A percentile compares a stretch with the other conserved stretches of the same genome.
Evolutionary conservation across 108 stramenopile genomes (phyloP).

Genomic region (Heterococcus sp.): DNA sequence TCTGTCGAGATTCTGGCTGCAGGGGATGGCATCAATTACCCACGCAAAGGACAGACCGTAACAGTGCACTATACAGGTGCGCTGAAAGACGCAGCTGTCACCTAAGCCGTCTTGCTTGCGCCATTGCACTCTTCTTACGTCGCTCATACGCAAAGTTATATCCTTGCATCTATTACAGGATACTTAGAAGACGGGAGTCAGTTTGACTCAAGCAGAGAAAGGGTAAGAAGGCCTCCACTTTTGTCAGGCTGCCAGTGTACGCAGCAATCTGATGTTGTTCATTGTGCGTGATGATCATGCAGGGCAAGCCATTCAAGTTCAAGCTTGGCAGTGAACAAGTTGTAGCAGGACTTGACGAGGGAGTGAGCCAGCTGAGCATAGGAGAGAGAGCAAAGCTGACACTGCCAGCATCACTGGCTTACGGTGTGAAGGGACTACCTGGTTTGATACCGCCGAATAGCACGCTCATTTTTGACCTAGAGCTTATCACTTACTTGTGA

Average conservation of each 20-base stretch:
- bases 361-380: constrained; percentile 52
- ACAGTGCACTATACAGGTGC: constrained; percentile 96
- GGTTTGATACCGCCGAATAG: constrained; percentile 49
- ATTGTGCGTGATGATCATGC: no score
- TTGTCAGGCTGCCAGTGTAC: no score
- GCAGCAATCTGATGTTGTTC: no score
- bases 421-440: constrained; percentile 52
- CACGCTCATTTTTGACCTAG: constrained; percentile 49
- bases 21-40: constrained; percentile 69
- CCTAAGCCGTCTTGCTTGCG: no score
- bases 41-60: constrained; percentile 71
- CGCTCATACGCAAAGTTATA: no score
- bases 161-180: no score
- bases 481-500: constrained; percentile 42
- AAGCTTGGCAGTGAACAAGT: constrained; percentile 68
- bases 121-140: no score
- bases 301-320: constrained; percentile 86
- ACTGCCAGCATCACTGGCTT: constrained; percentile 44
- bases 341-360: constrained; percentile 81
- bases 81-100: no score
- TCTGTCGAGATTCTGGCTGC: constrained; percentile 61
- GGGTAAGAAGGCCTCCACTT: no score
- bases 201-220: constrained; percentile 71
- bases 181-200: constrained; percentile 87
- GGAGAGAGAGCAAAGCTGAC: constrained; percentile 54